Evolutionary conservation across 441 rosid genomes (phyloP).

Genomic region (Bocquillonia castaneifolia): DNA sequence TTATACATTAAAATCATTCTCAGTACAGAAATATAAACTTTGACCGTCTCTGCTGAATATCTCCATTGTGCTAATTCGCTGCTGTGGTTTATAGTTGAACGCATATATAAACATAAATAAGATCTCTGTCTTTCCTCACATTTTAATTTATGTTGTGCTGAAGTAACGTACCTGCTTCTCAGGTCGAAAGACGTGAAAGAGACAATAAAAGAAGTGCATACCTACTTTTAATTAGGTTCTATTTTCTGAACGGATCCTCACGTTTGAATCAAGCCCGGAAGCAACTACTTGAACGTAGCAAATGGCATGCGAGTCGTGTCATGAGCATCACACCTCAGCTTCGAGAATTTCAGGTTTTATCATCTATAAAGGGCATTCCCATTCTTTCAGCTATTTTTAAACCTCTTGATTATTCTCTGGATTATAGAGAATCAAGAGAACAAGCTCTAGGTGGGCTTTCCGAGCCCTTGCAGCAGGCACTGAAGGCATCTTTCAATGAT

Average conservation of each 20-base stretch:
- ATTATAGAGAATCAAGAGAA: conserved; percentile 36
- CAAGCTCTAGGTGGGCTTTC: conserved; percentile 52
- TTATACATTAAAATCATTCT: background rate
- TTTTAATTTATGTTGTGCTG: conserved; percentile 15
- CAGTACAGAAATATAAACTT: background rate
- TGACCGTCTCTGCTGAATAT: background rate
- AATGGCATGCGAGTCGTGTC: conserved; percentile 93
- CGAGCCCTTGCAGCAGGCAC: conserved; percentile 55
- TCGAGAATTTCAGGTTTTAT: conserved; percentile 94
- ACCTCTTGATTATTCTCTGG: conserved; percentile 44
- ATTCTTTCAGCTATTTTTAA: conserved; percentile 68
- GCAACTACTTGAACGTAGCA: conserved; percentile 91
- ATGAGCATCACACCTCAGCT: conserved; percentile 89
- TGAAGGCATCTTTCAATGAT: conserved; percentile 78
- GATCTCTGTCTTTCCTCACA: background rate
- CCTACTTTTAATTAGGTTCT: conserved; percentile 71
- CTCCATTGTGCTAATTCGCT: background rate
- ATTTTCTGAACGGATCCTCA: conserved; percentile 70
- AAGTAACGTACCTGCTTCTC: conserved; percentile 29
- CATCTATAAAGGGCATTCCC: conserved; percentile 70
- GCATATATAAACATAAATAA: conserved; percentile 1
- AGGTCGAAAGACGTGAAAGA: conserved; percentile 99
- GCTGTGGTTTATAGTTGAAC: background rate
- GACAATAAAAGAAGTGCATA: conserved; percentile 69
- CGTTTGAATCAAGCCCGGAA: conserved; percentile 90